Conservation (phyloP, 768 basidiomycete species). For the Boletus bicolor region DNA sequence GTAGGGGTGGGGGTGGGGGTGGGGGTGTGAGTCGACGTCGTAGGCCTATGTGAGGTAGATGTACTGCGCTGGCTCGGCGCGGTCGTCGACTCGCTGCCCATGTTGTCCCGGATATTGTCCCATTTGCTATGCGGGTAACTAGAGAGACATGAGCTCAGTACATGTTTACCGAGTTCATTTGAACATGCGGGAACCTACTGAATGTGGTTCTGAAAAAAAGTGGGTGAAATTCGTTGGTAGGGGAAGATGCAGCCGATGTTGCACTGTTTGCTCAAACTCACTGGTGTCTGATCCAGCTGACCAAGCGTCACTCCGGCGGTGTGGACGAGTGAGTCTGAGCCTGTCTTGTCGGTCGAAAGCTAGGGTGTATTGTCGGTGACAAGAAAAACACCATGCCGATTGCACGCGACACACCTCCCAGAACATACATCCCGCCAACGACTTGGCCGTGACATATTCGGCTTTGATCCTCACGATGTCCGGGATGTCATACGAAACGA, state of each 20-base stretch:
- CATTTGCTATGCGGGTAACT: constrained; percentile 69
- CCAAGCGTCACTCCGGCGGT: constrained; percentile 48
- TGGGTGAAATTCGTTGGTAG: neutral
- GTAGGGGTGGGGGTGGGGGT: constrained; percentile 8
- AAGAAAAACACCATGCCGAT: neutral
- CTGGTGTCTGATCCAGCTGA: constrained; percentile 51
- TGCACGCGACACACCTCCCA: constrained; percentile 47
- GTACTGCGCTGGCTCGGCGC: constrained; percentile 23
- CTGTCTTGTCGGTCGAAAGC: constrained; percentile 61
- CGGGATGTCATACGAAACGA: constrained; percentile 77
- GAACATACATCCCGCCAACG: constrained; percentile 70
- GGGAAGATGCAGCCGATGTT: neutral
- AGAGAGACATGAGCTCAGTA: neutral
- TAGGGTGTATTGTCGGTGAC: neutral
- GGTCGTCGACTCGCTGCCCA: constrained; percentile 38
- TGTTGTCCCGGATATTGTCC: constrained; percentile 67
- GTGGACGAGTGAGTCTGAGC: constrained; percentile 54
- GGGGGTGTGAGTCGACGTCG: neutral
- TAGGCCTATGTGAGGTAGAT: neutral
- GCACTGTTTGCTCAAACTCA: constrained; percentile 9
- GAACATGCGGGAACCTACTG: constrained; percentile 31
- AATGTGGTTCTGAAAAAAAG: constrained; percentile 50
- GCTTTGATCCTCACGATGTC: constrained; percentile 64
- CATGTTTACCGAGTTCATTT: neutral
- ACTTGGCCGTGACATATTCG: constrained; percentile 58